Base-by-base conservation (phyloP, 306 rosid species). In the Malus sylvestris region DNA sequence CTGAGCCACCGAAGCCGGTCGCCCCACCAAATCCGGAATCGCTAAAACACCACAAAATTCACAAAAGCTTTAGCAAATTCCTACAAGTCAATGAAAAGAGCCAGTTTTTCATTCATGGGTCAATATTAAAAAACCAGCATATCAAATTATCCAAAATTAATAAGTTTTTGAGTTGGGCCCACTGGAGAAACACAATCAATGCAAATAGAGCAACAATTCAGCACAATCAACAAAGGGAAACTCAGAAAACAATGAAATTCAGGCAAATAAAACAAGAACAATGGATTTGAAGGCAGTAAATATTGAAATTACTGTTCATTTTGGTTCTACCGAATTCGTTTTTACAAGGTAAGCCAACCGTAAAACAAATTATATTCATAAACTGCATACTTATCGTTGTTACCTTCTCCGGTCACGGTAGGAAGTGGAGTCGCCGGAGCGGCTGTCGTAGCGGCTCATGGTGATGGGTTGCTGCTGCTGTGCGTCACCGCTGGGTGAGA, bases 401-500 rank as follows among this genome's bases (percentile, higher is more conserved):
- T 89, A 95, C 99, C 93, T 92, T 81, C 88, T 85, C 12, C 99
- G 96, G 79, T 92, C 96, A 59, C 98, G 97, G 78, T 92, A 95
- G 44, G 99, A 91, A 64, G 90, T 52, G 59, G 99, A 96, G 92
- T 95, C 99, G 61, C 87, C 91, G 84, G 96, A 86, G 89, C 97
- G 99, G 79, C 89, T 89, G 70, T 95, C 99, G 80, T 95, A 91
- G 85, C 97, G 98, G 84, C 98, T 95, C 97, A 92, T 95, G 84
- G 58, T 69, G 74, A 38, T 1, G 78, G 33, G 10, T 11, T 15
- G 7, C 60, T 55, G 27, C 11, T n/a, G 27, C 42, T 14, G 68
- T 19, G n/a, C 0, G 57, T 35, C 68, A 15, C 35, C 70, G 8
- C 10, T 35, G 27, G 68, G 67, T 15, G 60, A 52, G 68, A 20